Conservation (phyloP, 306 rosid species). For the Dalbergia cochinchinensis region DNA sequence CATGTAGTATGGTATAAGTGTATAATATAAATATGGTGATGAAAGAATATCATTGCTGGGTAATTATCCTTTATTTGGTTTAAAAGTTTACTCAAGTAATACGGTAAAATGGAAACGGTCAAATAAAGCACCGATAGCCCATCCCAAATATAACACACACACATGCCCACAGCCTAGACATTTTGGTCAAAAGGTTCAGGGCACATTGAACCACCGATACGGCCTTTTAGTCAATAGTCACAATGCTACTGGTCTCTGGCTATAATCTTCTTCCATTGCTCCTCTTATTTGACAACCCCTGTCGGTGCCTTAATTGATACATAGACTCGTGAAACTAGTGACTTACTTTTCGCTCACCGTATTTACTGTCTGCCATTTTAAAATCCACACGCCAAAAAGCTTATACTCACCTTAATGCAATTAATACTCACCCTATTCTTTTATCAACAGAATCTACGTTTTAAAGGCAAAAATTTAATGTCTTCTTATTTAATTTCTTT, state of each 20-base stretch:
- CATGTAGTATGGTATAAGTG: too few relatives aligned
- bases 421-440: conserved; percentile 21
- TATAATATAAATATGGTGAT: too few relatives aligned
- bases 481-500: not conserved
- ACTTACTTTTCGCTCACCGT: not conserved
- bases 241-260: not conserved
- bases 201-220: not conserved
- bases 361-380: conserved; percentile 20
- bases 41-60: too few relatives aligned
- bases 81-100: not conserved
- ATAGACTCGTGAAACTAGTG: not conserved
- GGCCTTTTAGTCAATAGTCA: not conserved
- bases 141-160: not conserved
- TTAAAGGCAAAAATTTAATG: too few relatives aligned
- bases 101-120: not conserved
- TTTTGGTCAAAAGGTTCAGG: not conserved
- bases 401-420: not conserved
- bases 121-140: not conserved
- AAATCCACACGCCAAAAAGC: not conserved
- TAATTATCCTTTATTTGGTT: too few relatives aligned
- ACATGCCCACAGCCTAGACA: not conserved
- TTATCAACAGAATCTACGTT: too few relatives aligned
- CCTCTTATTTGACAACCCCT: not conserved
- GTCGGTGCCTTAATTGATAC: conserved; percentile 17
- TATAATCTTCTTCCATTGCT: not conserved